These are phyloP conservation scores for Pseudozyma flocculosa DNA, from an alignment of 1,284 basidiomycete species.

Conservation along the genomic window DNA sequence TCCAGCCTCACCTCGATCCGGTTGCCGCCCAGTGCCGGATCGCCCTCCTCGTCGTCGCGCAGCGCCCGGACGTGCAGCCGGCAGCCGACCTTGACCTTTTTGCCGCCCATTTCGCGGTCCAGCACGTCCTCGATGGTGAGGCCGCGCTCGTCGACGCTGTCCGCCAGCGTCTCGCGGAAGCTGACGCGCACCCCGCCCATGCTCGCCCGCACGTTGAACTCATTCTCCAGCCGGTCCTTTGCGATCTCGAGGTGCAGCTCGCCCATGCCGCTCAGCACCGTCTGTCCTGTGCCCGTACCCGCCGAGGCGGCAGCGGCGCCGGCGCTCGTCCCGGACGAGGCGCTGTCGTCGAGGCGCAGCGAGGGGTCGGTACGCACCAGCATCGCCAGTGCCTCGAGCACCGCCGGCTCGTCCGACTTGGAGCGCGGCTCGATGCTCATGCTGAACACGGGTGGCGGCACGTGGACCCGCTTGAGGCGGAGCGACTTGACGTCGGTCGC, in stretches of 20 bases:
- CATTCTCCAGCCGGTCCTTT: constrained; percentile 73
- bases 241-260: constrained; percentile 84
- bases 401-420: constrained; percentile 68
- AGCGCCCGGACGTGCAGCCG: constrained; percentile 26
- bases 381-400: constrained; percentile 72
- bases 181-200: constrained; percentile 76
- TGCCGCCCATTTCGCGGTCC: constrained; percentile 48
- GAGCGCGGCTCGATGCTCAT: constrained; percentile 52
- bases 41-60: constrained; percentile 14
- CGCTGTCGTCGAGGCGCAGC: constrained; percentile 64
- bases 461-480: constrained; percentile 70
- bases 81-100: constrained; percentile 37
- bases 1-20: constrained; percentile 2
- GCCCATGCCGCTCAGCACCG: constrained; percentile 79
- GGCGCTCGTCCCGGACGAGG: constrained; percentile 60
- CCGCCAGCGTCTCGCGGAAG: constrained; percentile 72
- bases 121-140: constrained; percentile 27
- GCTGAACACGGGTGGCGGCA: constrained; percentile 73
- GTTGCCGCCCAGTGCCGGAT: constrained; percentile 35
- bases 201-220: constrained; percentile 76
- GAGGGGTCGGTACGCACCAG: constrained; percentile 84
- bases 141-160: constrained; percentile 20
- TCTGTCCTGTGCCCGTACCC: constrained; percentile 67
- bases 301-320: constrained; percentile 63
- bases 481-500: constrained; percentile 35